Base-by-base conservation (phyloP, 768 basidiomycete genomes). In the Tephrocybe sp. region DNA sequence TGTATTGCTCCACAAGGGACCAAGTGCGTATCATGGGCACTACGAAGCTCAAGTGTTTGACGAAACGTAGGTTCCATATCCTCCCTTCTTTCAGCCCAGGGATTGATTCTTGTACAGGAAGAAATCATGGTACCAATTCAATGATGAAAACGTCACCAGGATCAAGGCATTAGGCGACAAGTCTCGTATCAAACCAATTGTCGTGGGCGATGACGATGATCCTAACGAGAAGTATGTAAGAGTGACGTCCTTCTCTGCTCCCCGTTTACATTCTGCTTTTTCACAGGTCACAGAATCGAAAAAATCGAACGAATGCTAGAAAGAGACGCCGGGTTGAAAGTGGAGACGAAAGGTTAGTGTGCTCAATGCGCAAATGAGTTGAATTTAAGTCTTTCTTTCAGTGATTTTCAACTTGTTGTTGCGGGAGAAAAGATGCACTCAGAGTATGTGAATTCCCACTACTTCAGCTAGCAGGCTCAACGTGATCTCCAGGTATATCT, bases 11-110 rank as follows among this genome's bases (percentile, higher is more conserved):
- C 96, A 98, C 71, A 92, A 91, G 62, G 96, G 96, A 4, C 60
- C 80, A n/a, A 94, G 90, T 65, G 96, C 95, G 26, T 90, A 97
- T 70, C 86, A 89, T 57, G 91, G 91, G 3, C 90, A 93, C 64
- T 93, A 94, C 62, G 88, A 90, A 65, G 90, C 88, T 12, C 88
- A 92, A 62, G 88, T 92, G 17, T 83, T 84, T 59, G 90, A 93
- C 63, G 69, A 70, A 18, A 68, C 70, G 90, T 93, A 61, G 49
- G 83, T 71, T 65, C 37, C 17, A 56, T n/a, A n/a, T n/a, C 40
- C 30, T 20, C 26, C 18, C 14, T 3, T 21, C 33, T 10, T 41
- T 30, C 42, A 23, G 10, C 42, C 3, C 17, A n/a, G 43, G 26
- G 50, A 24, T 51, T 62, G 37, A 62, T 38, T 17, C 38, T 45